Conservation (phyloP, 441 rosid genomes). For the Syzygium malaccense region DNA sequence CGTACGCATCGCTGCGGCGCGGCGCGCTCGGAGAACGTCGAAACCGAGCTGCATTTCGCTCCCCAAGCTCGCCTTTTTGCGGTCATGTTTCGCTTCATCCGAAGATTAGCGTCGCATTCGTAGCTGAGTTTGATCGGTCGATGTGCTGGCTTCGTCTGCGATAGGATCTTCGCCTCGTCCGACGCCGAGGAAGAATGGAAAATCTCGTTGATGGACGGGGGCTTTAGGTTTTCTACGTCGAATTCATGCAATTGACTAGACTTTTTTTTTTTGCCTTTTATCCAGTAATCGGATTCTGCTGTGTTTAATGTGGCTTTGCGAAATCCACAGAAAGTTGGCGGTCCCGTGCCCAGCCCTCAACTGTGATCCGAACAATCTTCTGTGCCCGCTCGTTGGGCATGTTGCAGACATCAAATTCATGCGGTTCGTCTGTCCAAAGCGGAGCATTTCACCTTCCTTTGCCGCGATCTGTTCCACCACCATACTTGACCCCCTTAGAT, state of each 20-base stretch:
- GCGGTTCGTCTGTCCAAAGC: constrained; percentile 8
- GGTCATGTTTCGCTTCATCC: background rate
- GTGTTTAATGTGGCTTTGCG: background rate
- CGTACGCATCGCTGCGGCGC: background rate
- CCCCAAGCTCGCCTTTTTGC: background rate
- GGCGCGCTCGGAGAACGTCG: background rate
- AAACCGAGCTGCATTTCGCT: background rate
- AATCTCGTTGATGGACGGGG: background rate
- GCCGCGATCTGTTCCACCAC: constrained; percentile 13
- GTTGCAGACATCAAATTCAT: constrained; percentile 11
- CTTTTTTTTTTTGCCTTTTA: background rate
- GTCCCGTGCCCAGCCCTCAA: constrained; percentile 9
- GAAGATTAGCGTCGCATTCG: background rate
- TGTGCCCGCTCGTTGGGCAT: constrained; percentile 7
- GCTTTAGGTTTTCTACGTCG: background rate
- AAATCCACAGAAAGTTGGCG: constrained; percentile 23
- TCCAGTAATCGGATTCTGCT: background rate
- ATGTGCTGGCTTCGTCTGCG: background rate
- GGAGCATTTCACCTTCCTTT: constrained; percentile 3
- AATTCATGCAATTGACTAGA: background rate
- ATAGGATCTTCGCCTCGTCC: background rate
- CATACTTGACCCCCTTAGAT: constrained; percentile 9
- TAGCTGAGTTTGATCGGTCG: background rate
- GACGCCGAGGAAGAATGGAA: background rate
- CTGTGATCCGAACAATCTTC: constrained; percentile 1